Evolutionary conservation across 192 early-diverging fungal genomes (phyloP), one percentile per base, ranked within the genome.

Genomic region (Lobosporangium transversale): DNA sequence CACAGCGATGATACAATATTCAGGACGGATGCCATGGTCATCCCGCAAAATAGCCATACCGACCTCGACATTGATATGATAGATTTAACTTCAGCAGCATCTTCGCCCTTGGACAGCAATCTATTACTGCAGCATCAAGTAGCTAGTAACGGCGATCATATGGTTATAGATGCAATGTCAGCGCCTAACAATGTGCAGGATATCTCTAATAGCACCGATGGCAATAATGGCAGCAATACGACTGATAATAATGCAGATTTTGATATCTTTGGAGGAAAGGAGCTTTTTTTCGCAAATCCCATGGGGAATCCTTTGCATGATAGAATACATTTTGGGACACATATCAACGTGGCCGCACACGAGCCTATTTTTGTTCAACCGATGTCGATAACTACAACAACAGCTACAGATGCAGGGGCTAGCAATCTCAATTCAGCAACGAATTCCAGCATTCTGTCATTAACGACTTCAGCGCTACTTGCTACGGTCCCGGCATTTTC

Each of bases 101-200:
- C 62, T 5, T 65, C 70, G n/a, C 62, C 70, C 15, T 59, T 74
- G 62, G 70, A 74, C 31, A 53, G n/a, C n/a, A 74, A 61, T 27
- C 30, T 65, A 3, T 2, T 74, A 11, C 48, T 65, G 11, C 70
- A 59, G 18, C 40, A 37, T 4, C 62, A 63, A 8, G 7, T 74
- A n/a, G 43, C 52, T 23, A n/a, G 20, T 6, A 48, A 53, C 40
- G 60, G 18, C 20, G 33, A 54, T 21, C 62, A 18, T 17, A 44
- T 74, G 47, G 33, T 55, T 14, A 32, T 74, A 30, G 62, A 74
- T 31, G 15, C 30, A 10, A 40, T 20, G 2, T 35, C 58, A 1
- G 15, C 32, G 4, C 50, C 45, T 10, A 26, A 24, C 21, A 56
- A 17, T 1, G 26, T 37, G 15, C 47, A 52, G 6, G 58, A 53